Percentiles rank a stretch among this genome's conserved stretches.
Evolutionary conservation across 371 early-diverging fungal species (phyloP).

Genomic region (Gilbertella persicaria): DNA sequence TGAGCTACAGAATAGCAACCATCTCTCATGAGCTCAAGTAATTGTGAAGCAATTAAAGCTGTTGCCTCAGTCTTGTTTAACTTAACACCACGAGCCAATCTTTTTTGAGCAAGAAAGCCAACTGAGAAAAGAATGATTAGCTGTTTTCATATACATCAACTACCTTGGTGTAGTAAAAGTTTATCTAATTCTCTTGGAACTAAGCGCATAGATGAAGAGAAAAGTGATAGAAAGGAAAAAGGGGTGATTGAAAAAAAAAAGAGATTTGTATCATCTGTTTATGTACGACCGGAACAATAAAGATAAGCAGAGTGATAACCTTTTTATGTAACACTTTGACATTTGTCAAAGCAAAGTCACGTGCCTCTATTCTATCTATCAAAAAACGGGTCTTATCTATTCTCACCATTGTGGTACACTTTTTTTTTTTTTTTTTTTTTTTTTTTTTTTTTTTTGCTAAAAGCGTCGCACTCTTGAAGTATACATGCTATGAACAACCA

Average conservation of each 20-base stretch:
- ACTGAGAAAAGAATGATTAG: conserved; percentile 38
- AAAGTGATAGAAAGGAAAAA: neutral
- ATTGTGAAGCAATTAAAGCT: conserved; percentile 82
- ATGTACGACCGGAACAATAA: too few relatives aligned
- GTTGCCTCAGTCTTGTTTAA: conserved; percentile 86
- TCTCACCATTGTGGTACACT: too few relatives aligned
- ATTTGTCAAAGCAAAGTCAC: too few relatives aligned
- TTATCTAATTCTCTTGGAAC: conserved; percentile 92
- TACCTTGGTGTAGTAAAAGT: conserved; percentile 73
- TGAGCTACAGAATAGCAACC: conserved; percentile 85
- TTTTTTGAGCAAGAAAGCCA: conserved; percentile 85
- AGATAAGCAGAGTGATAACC: too few relatives aligned
- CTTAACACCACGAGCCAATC: conserved; percentile 83
- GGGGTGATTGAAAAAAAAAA: conserved; percentile 1
- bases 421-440: too few relatives aligned
- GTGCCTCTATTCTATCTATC: too few relatives aligned
- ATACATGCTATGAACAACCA: too few relatives aligned
- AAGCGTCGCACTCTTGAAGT: too few relatives aligned
- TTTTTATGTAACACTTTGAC: too few relatives aligned
- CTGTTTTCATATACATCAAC: neutral
- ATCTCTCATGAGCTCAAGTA: conserved; percentile 87
- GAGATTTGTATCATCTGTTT: too few relatives aligned
- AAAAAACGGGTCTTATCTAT: too few relatives aligned
- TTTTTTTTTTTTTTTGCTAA: too few relatives aligned
- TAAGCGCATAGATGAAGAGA: conserved; percentile 54